These are phyloP conservation scores for Cystoisospora suis DNA, from an alignment of 169 alveolate genomes.

Conservation along the genomic window DNA sequence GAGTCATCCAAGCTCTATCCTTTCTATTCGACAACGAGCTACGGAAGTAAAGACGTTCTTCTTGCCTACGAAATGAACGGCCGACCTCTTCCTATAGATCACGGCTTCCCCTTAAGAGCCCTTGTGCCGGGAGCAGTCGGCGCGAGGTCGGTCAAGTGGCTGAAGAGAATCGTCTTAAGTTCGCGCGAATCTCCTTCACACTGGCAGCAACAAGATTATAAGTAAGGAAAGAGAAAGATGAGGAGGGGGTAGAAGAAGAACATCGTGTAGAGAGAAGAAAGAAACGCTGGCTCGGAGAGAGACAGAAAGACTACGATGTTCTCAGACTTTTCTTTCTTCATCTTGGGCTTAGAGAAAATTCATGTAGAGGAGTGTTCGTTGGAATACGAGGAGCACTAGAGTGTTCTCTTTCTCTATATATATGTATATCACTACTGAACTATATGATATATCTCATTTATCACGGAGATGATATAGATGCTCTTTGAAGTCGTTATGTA, in stretches of 20 bases:
- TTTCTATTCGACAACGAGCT: slow-evolving; percentile 1
- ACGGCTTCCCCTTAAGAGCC: slow-evolving; percentile 76
- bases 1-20: neutral
- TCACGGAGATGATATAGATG: no score
- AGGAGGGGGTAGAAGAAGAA: neutral
- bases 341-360: no score
- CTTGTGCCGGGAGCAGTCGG: slow-evolving; percentile 73
- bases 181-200: slow-evolving; percentile 62
- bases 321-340: no score
- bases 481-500: no score
- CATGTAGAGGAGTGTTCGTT: no score
- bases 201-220: slow-evolving; percentile 73
- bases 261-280: no score
- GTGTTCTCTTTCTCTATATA: no score
- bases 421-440: no score
- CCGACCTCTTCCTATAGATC: slow-evolving; percentile 68
- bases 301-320: no score
- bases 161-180: slow-evolving; percentile 53
- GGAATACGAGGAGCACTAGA: no score
- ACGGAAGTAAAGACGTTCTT: slow-evolving; percentile 60
- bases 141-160: slow-evolving; percentile 75
- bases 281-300: no score
- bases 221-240: neutral
- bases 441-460: no score
- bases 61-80: slow-evolving; percentile 76